Evolutionary conservation across 805 yeast species (phyloP).

Genomic region (Vanderwaltozyma yarrowii): DNA sequence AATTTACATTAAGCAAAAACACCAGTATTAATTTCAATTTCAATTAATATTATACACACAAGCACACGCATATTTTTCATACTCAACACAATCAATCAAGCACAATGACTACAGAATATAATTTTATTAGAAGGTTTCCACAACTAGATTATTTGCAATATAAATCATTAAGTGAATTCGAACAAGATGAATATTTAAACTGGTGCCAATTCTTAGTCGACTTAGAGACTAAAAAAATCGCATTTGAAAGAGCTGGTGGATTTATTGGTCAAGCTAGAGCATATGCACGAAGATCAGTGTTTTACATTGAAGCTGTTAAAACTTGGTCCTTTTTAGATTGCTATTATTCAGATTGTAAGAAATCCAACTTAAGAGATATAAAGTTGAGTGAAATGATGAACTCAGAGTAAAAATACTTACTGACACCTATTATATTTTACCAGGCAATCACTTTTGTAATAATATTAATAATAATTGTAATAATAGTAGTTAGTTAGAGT

Average conservation of each 20-base stretch:
- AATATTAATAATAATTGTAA: too few species aligned
- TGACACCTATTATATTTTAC: too few species aligned
- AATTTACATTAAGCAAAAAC: too few species aligned
- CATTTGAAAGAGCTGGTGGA: conserved; percentile 9
- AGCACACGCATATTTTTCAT: too few species aligned
- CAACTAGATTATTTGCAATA: conserved; percentile 7
- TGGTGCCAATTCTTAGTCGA: conserved; percentile 11
- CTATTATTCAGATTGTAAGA: neutral
- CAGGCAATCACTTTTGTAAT: too few species aligned
- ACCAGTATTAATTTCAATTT: too few species aligned
- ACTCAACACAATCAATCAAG: too few species aligned
- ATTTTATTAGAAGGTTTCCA: conserved; percentile 5
- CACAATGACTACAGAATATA: conserved; percentile 1
- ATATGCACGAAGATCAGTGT: neutral
- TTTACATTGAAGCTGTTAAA: neutral
- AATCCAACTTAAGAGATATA: too few species aligned
- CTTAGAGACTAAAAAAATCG: conserved; percentile 6
- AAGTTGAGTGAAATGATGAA: too few species aligned
- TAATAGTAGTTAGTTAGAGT: too few species aligned
- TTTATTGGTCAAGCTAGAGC: conserved; percentile 6
- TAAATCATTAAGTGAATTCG: conserved; percentile 2
- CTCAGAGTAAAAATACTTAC: too few species aligned
- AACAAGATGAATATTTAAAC: conserved; percentile 8
- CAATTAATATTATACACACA: too few species aligned
- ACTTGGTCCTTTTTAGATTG: neutral